These are phyloP conservation scores for Populus pruinosa DNA, from an alignment of 345 rosid species.

Conservation along the genomic window DNA sequence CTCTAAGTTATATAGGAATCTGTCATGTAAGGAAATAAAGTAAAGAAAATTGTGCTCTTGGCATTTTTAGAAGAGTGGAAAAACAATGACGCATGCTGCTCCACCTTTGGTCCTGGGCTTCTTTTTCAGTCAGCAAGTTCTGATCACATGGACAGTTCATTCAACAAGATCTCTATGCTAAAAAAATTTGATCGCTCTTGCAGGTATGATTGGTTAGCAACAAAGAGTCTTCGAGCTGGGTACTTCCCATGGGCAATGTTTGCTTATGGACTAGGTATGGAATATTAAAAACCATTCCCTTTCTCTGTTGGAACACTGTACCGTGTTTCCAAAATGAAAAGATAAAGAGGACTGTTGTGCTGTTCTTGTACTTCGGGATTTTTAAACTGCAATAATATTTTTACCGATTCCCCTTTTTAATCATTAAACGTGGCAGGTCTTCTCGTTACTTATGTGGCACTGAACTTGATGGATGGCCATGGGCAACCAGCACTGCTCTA, in stretches of 20 bases:
- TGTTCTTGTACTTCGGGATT: background rate
- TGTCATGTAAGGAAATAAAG: background rate
- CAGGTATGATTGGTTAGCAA: conserved; percentile 93
- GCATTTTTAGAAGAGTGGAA: background rate
- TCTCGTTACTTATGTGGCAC: conserved; percentile 80
- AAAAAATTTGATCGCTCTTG: conserved; percentile 4
- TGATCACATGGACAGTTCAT: no score
- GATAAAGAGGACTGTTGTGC: background rate
- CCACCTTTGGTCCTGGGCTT: background rate
- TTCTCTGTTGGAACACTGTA: background rate
- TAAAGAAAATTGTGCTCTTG: background rate
- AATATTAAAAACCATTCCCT: conserved; percentile 3
- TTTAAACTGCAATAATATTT: background rate
- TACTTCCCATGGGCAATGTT: conserved; percentile 93
- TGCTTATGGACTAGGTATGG: conserved; percentile 88
- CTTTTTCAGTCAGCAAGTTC: background rate
- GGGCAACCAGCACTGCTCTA: conserved; percentile 98
- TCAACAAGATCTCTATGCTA: background rate
- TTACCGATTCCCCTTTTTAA: background rate
- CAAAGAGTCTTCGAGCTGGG: conserved; percentile 77
- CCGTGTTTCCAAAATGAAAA: background rate
- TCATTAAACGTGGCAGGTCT: conserved; percentile 50
- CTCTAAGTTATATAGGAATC: background rate
- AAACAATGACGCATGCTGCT: background rate
- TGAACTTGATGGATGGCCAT: conserved; percentile 97